Evolutionary conservation across 306 rosid genomes (phyloP).

Genomic region (Myrica gale): DNA sequence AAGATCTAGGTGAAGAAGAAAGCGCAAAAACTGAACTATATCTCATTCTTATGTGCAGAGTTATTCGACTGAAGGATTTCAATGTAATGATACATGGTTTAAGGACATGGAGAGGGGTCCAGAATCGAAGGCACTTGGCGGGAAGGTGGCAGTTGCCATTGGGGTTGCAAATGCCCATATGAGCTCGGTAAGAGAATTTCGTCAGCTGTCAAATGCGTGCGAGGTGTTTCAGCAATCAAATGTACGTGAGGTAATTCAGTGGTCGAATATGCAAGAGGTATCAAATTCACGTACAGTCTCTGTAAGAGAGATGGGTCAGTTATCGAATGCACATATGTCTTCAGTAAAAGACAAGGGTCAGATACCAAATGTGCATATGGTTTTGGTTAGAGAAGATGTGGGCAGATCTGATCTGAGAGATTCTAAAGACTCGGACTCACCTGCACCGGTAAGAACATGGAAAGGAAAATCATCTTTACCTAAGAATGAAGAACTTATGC

Average conservation of each 20-base stretch:
- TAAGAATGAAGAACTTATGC: slow-evolving; percentile 50
- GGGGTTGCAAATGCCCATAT: slow-evolving; percentile 42
- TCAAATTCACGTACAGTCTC: slow-evolving; percentile 41
- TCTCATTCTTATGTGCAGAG: slow-evolving; percentile 48
- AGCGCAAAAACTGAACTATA: slow-evolving; percentile 24
- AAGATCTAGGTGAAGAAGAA: slow-evolving; percentile 19
- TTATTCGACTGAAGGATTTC: slow-evolving; percentile 27
- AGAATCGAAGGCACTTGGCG: slow-evolving; percentile 59
- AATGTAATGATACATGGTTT: slow-evolving; percentile 44
- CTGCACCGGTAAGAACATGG: slow-evolving; percentile 44
- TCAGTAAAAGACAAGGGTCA: slow-evolving; percentile 58
- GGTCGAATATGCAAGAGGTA: slow-evolving; percentile 34
- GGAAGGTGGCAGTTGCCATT: slow-evolving; percentile 42
- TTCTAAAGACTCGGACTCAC: slow-evolving; percentile 41
- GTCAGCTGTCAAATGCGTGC: slow-evolving; percentile 28
- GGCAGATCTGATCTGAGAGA: slow-evolving; percentile 40
- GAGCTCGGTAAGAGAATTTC: slow-evolving; percentile 33
- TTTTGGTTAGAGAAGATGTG: slow-evolving; percentile 51
- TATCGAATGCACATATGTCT: slow-evolving; percentile 35
- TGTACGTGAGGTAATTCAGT: slow-evolving; percentile 39
- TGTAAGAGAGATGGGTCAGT: slow-evolving; percentile 8
- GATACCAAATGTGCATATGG: slow-evolving; percentile 52
- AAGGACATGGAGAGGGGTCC: slow-evolving; percentile 73
- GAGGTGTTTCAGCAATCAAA: slow-evolving; percentile 49
- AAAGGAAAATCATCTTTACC: slow-evolving; percentile 63